Evolutionary conservation across 768 basidiomycete genomes (phyloP).

Genomic region (Rhizopogon vinicolor): DNA sequence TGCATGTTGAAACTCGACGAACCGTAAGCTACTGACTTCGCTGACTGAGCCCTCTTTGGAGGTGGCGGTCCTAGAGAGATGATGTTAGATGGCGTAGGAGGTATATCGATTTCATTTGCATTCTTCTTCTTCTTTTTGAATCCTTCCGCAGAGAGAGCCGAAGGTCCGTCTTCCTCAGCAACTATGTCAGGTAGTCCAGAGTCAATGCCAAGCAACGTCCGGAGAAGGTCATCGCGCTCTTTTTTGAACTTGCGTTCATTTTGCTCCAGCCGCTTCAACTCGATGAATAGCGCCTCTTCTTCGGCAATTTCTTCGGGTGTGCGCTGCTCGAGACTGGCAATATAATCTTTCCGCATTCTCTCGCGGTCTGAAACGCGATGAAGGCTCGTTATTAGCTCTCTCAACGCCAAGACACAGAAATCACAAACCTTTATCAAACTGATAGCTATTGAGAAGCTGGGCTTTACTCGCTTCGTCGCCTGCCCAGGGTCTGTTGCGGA

Average conservation of each 20-base stretch:
- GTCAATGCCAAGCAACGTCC: constrained; percentile 81
- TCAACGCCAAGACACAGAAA: not conserved
- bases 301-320: constrained; percentile 87
- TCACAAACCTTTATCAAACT: constrained; percentile 81
- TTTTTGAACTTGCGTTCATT: constrained; percentile 83
- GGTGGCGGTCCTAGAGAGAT: constrained; percentile 33
- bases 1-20: constrained; percentile 2
- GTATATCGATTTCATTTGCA: constrained; percentile 27
- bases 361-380: constrained; percentile 62
- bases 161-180: constrained; percentile 55
- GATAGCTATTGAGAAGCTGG: constrained; percentile 62
- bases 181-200: constrained; percentile 75
- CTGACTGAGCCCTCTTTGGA: constrained; percentile 36
- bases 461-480: constrained; percentile 75
- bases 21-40: constrained; percentile 62
- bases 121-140: constrained; percentile 53
- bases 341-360: constrained; percentile 80
- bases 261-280: constrained; percentile 94
- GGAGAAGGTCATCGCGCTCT: constrained; percentile 83
- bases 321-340: constrained; percentile 83
- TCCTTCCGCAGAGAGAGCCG: constrained; percentile 39
- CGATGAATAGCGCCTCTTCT: constrained; percentile 91
- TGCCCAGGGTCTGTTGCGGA: constrained; percentile 78
- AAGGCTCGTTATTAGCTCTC: not conserved
- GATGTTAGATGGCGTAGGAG: constrained; percentile 29